Conservation (phyloP, 2,329 filamentous ascomycete species). For the Colletotrichum eleusines region DNA sequence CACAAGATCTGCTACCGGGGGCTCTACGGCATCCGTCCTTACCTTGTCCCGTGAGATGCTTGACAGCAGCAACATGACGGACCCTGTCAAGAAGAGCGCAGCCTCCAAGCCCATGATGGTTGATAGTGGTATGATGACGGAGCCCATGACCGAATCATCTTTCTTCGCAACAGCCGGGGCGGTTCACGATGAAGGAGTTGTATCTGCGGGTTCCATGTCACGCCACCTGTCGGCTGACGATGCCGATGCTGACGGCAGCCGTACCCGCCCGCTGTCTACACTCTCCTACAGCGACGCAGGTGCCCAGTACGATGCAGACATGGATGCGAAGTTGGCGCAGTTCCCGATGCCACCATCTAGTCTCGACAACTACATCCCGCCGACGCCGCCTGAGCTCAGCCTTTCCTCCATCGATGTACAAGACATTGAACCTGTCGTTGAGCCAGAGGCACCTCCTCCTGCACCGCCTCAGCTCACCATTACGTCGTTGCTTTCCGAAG, state of each 20-base stretch:
- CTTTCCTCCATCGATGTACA: constrained; percentile 61
- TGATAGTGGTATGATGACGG: constrained; percentile 60
- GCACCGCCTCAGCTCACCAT: constrained; percentile 51
- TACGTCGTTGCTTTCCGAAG: constrained; percentile 49
- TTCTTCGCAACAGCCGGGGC: constrained; percentile 46
- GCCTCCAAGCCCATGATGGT: constrained; percentile 51
- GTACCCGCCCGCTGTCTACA: constrained; percentile 59
- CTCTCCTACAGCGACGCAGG: constrained; percentile 66
- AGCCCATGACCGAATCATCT: constrained; percentile 47
- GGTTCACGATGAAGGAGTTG: constrained; percentile 43
- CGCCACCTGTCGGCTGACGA: constrained; percentile 41
- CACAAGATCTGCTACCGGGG: constrained; percentile 62
- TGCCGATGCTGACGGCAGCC: constrained; percentile 47
- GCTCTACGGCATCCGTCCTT: constrained; percentile 62
- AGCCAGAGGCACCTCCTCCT: constrained; percentile 49
- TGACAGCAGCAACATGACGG: constrained; percentile 72
- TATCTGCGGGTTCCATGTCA: constrained; percentile 56
- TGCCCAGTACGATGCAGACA: constrained; percentile 63
- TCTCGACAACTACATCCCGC: constrained; percentile 48
- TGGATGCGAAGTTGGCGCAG: constrained; percentile 64
- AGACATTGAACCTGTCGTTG: constrained; percentile 57
- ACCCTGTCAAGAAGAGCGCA: constrained; percentile 58
- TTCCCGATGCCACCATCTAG: constrained; percentile 67
- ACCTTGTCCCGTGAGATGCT: constrained; percentile 68
- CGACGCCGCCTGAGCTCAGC: constrained; percentile 52